A percentile compares a stretch with the other conserved stretches of the same genome.
These are phyloP conservation scores for Podospora conica DNA, from an alignment of 495 filamentous ascomycete genomes.

Conservation along the genomic window DNA sequence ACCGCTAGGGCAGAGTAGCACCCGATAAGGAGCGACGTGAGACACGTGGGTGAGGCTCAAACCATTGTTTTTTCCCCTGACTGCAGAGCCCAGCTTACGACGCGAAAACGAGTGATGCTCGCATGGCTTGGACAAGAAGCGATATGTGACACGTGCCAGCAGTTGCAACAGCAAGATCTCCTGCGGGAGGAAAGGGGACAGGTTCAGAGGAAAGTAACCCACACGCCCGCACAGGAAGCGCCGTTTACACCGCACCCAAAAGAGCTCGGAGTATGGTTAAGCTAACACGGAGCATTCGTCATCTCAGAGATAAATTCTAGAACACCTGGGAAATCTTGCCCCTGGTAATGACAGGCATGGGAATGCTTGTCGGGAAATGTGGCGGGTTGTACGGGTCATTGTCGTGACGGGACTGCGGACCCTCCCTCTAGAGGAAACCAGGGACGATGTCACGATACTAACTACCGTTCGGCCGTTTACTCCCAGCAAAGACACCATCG, in stretches of 20 bases:
- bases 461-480: neutral
- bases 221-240: neutral
- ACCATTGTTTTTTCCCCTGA: neutral
- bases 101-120: neutral
- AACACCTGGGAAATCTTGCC: neutral
- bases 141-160: constrained; percentile 10
- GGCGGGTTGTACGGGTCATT: neutral
- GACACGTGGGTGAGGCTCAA: constrained; percentile 8
- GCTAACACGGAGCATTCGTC: neutral
- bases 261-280: neutral
- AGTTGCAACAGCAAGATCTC: neutral
- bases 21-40: neutral
- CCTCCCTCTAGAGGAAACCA: neutral
- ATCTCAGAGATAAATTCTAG: constrained; percentile 4
- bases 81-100: constrained; percentile 9
- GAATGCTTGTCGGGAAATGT: neutral
- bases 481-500: neutral
- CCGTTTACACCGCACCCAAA: neutral
- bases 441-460: neutral
- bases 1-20: neutral
- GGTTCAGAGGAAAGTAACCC: neutral
- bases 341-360: neutral
- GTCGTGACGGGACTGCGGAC: neutral
- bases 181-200: neutral
- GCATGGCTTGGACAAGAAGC: constrained; percentile 6